phyloP scores from a whole-genome alignment of 106 monocot genomes.

The Allium fistulosum region DNA sequence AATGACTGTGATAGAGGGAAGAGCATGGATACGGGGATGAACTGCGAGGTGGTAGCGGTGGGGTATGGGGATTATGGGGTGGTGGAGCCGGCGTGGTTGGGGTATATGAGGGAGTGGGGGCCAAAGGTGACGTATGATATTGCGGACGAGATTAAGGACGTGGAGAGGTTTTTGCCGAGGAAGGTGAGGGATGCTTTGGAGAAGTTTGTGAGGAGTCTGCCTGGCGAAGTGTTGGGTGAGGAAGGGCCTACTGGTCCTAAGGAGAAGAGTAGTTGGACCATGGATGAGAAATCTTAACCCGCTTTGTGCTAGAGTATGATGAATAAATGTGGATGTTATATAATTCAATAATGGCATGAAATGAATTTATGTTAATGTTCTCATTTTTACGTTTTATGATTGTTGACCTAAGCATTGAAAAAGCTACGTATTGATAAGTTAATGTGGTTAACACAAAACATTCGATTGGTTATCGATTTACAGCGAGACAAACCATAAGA shows the following conservation, averaged over 20 bases:
- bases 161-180: slow-evolving; percentile 39
- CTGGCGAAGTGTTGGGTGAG: slow-evolving; percentile 48
- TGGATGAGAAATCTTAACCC: slow-evolving; percentile 30
- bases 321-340: too few relatives aligned
- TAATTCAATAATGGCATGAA: too few relatives aligned
- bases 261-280: slow-evolving; percentile 49
- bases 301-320: too few relatives aligned
- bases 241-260: slow-evolving; percentile 84
- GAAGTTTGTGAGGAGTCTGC: slow-evolving; percentile 39
- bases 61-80: slow-evolving; percentile 31
- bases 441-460: too few relatives aligned
- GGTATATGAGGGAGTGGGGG: slow-evolving; percentile 66
- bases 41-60: slow-evolving; percentile 34
- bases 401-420: too few relatives aligned
- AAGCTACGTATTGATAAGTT: too few relatives aligned
- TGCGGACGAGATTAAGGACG: slow-evolving; percentile 37
- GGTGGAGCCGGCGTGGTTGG: slow-evolving; percentile 62
- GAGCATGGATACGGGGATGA: slow-evolving; percentile 39
- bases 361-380: too few relatives aligned
- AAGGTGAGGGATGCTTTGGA: slow-evolving; percentile 28
- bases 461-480: too few relatives aligned
- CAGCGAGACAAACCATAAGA: too few relatives aligned
- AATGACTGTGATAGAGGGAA: slow-evolving; percentile 54
- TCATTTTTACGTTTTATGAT: too few relatives aligned
- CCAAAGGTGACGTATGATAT: slow-evolving; percentile 53